Evolutionary conservation across 305 asterid genomes (phyloP).

Genomic region (Fraxinus nigra): DNA sequence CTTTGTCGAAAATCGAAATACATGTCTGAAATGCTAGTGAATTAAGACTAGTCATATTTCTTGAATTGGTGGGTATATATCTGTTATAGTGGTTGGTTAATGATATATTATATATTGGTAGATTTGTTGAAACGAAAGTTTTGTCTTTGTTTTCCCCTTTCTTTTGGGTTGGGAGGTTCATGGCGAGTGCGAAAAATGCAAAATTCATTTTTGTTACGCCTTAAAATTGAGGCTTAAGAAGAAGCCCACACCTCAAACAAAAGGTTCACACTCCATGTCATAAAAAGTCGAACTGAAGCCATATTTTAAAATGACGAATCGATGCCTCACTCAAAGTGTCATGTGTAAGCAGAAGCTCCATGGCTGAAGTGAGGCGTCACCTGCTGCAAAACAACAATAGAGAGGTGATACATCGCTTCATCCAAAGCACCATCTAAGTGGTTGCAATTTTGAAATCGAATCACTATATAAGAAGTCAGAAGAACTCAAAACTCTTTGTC

Average conservation of each 20-base stretch:
- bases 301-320: not conserved
- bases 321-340: not conserved
- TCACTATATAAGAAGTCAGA: not conserved
- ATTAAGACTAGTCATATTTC: conserved; percentile 1
- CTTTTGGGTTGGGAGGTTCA: not conserved
- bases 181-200: not conserved
- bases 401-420: too few species aligned
- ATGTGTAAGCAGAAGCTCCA: too few species aligned
- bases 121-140: conserved; percentile 12
- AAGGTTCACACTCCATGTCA: not conserved
- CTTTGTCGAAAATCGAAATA: not conserved
- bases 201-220: not conserved
- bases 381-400: too few species aligned
- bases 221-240: not conserved
- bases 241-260: not conserved
- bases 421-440: not conserved
- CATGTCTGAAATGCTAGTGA: not conserved
- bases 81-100: conserved; percentile 6
- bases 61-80: conserved; percentile 1
- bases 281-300: not conserved
- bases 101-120: conserved; percentile 13
- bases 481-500: not conserved
- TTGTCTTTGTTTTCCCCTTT: not conserved
- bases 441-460: not conserved
- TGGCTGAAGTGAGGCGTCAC: too few species aligned